These are phyloP conservation scores for Pholiota molesta DNA, from an alignment of 768 basidiomycete species.

Conservation along the genomic window DNA sequence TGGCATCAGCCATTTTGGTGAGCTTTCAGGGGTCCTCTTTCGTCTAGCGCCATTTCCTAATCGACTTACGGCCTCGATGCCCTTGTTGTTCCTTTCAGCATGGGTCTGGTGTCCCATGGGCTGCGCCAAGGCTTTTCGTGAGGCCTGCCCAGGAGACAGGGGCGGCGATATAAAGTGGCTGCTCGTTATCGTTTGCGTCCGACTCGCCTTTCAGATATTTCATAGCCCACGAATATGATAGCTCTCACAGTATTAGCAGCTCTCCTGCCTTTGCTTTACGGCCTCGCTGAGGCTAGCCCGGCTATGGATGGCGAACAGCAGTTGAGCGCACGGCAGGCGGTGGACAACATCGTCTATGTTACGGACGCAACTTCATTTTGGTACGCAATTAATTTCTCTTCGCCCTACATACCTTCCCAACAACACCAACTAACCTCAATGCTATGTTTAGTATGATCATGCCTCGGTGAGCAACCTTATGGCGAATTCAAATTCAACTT, in stretches of 20 bases:
- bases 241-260: background rate
- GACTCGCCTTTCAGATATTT: no score
- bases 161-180: background rate
- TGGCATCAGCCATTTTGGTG: no score
- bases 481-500: background rate
- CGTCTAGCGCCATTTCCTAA: background rate
- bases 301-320: slow-evolving; percentile 14
- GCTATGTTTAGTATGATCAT: slow-evolving; percentile 43
- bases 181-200: background rate
- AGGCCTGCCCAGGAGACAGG: no score
- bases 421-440: background rate
- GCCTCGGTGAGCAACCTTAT: slow-evolving; percentile 35
- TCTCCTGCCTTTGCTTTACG: background rate
- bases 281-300: background rate
- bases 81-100: background rate
- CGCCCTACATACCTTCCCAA: background rate
- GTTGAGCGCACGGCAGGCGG: slow-evolving; percentile 27
- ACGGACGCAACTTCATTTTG: slow-evolving; percentile 46
- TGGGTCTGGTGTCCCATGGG: background rate
- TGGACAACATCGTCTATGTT: slow-evolving; percentile 56
- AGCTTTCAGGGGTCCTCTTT: no score
- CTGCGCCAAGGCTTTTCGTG: background rate
- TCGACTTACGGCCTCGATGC: background rate
- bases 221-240: no score
- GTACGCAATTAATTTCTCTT: slow-evolving; percentile 29